Base-by-base conservation (phyloP, 371 early-diverging fungal genomes). In the Cokeromyces recurvatus region DNA sequence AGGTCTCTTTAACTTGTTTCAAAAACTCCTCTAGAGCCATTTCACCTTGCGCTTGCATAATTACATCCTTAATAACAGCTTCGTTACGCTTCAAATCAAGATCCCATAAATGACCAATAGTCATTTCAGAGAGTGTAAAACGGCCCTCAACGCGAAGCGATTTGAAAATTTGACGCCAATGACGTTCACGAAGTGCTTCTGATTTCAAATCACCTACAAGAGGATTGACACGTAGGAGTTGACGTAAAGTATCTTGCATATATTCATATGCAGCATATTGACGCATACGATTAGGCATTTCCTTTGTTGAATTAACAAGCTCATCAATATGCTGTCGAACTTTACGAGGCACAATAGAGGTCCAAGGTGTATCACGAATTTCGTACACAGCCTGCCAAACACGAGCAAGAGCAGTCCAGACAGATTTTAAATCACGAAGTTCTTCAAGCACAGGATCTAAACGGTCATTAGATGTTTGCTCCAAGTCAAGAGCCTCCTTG, bases 21-120 rank as follows among this genome's bases (percentile, higher is more conserved):
- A 99, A 78, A 78, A 93, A 99, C 65, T 95, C 95, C 66, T 99
- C 99, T 32, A 99, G 72, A 2, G 94, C 98, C 95, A 98, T 95
- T 77, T 99, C 99, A 60, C 99, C 99, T 65, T 95, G 93, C 4
- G 99, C 98, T 34, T 85, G 85, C 14, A 84, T 71, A 35, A 98
- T 85, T 19, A 96, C 86, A 23, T 96, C 96, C 32, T 85, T 84
- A 19, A 96, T 77, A 4, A 73, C 60, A 31, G 75, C 61, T 64
- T 97, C 97, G 59, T 95, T 90, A 47, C 88, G 86, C 48, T 77
- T 77, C 48, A 98, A 72, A 61, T 95, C 93, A 46, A 92, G 77
- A 62, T 93, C 92, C 97, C 97, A 98, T 46, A 98, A 69, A 40
- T 91, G 86, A 38, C 97, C 97, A 32, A 98, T 78, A 0, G 96